These are phyloP conservation scores for Cyclotella distinguenda DNA, from an alignment of 108 stramenopile genomes.

Conservation along the genomic window DNA sequence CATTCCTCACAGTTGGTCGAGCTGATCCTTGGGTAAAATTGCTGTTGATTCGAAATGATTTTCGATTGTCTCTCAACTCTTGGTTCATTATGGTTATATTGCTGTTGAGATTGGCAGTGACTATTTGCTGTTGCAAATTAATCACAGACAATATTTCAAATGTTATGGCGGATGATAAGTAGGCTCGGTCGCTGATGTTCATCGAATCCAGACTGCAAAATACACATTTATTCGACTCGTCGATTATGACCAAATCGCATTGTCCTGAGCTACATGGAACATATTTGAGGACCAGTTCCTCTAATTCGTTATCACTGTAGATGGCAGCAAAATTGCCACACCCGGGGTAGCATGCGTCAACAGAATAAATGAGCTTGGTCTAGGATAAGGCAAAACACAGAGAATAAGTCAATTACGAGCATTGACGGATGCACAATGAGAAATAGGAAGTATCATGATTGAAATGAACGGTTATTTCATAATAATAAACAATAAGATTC, in stretches of 20 bases:
- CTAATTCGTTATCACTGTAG: neutral
- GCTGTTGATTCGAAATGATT: neutral
- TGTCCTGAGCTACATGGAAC: neutral
- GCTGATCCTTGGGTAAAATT: neutral
- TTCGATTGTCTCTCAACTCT: neutral
- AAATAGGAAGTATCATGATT: too few species aligned
- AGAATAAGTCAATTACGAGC: neutral
- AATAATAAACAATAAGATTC: too few species aligned
- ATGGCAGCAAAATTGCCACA: neutral
- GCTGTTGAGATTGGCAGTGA: neutral
- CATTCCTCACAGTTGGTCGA: neutral
- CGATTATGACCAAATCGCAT: neutral
- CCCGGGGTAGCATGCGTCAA: neutral
- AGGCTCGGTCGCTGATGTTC: neutral
- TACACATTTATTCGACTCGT: neutral
- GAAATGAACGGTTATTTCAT: too few species aligned
- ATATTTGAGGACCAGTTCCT: neutral
- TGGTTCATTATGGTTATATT: neutral
- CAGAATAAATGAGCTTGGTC: too few species aligned
- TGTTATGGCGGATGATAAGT: neutral
- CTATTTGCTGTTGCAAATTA: neutral
- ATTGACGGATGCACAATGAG: neutral
- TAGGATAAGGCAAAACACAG: neutral
- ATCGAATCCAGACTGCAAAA: neutral
- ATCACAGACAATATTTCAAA: neutral